Evolutionary conservation across 1,139 yeast genomes (phyloP), one percentile per base, ranked within the genome.

Genomic region (Taphrina sp.): DNA sequence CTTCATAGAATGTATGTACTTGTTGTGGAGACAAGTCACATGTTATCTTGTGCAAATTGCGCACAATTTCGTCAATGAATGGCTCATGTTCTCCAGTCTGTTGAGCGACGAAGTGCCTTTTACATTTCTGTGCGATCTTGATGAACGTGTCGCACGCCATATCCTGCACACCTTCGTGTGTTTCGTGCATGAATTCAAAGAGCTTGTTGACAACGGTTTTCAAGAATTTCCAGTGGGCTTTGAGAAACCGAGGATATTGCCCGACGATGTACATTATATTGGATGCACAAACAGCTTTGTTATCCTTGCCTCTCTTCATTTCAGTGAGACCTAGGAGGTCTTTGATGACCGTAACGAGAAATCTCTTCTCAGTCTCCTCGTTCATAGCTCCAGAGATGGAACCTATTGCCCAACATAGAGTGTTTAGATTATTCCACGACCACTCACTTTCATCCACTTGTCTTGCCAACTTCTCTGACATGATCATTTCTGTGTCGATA

Each of bases 101-200:
- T 62, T 80, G 82, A 43, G 85, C 85, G 38, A 92, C 96, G 72
- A 94, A 92, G 70, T 92, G 97, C 62, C 90, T 83, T 71, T 89
- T 90, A 77, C 98, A 92, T 72, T 92, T 92, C 64, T 81, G 83
- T 28, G 96, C 88, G 69, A 92, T 92, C 70, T 92, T 94, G 67
- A 90, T 90, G 69, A 92, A 92, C 0, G 99, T 92, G 71, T 92
- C 98, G 76, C 98, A 92, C 7, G 99, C 98, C 98, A 92, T 92
- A 72, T 92, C 98, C 74, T 92, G 98, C 61, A 92, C 98, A 47
- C 64, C 64, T 71, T 90, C 99, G 70, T 92, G 98, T 24, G 96
- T 89, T 75, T 92, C 99, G 73, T 92, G 98, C 99, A 92, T 92
- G 67, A 92, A 92, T 71, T 94, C 98, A 72, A 92, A 92, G 65